Evolutionary conservation across 768 basidiomycete genomes (phyloP).

Genomic region (Chiua virens): DNA sequence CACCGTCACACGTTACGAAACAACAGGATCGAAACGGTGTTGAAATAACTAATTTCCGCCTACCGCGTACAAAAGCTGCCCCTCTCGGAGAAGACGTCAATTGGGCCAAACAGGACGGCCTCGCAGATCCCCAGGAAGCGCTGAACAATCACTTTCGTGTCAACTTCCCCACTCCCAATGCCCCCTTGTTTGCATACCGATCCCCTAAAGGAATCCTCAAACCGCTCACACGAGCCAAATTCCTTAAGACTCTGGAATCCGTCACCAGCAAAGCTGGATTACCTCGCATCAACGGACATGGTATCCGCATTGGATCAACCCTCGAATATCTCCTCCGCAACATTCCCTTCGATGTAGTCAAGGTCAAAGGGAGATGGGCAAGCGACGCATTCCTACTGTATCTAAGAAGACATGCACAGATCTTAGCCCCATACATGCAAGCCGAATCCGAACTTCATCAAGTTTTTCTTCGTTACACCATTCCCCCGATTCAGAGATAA

Average conservation of each 20-base stretch:
- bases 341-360: conserved; percentile 24
- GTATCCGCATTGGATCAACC: conserved; percentile 31
- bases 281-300: conserved; percentile 10
- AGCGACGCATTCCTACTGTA: conserved; percentile 35
- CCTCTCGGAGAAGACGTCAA: conserved; percentile 18
- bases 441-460: conserved; percentile 2
- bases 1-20: neutral
- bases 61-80: neutral
- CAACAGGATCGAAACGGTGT: conserved; percentile 8
- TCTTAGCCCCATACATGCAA: conserved; percentile 35
- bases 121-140: conserved; percentile 4
- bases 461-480: conserved; percentile 1
- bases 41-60: conserved; percentile 26
- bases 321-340: conserved; percentile 39
- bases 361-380: conserved; percentile 32
- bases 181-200: conserved; percentile 33
- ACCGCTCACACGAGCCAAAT: conserved; percentile 30
- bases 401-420: conserved; percentile 27
- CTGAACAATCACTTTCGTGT: conserved; percentile 18
- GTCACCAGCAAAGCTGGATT: neutral
- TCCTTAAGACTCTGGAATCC: conserved; percentile 7
- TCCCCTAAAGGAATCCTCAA: neutral
- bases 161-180: conserved; percentile 25
- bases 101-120: conserved; percentile 7
- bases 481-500: conserved; percentile 2